These are phyloP conservation scores for Coniochaeta ligniaria DNA, from an alignment of 2,329 filamentous ascomycete species.

Conservation along the genomic window DNA sequence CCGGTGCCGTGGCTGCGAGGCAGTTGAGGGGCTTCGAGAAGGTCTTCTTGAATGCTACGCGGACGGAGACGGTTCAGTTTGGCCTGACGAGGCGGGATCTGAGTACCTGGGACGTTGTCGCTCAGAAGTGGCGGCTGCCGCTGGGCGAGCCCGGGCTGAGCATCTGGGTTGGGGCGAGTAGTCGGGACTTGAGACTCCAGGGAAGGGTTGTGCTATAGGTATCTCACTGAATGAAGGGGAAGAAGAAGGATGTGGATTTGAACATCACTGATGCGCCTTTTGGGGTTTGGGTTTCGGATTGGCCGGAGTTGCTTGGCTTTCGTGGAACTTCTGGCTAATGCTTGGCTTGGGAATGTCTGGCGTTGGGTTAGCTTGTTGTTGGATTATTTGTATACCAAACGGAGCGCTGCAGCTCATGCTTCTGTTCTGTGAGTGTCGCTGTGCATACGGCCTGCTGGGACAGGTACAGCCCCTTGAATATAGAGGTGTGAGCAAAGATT, in stretches of 20 bases:
- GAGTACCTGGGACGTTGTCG: conserved; percentile 56
- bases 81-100: conserved; percentile 55
- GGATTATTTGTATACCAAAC: too few species aligned
- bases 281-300: too few species aligned
- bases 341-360: too few species aligned
- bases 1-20: conserved; percentile 35
- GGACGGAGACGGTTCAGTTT: conserved; percentile 39
- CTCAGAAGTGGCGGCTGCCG: conserved; percentile 53
- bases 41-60: conserved; percentile 37
- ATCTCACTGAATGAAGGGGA: neutral
- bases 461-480: too few species aligned
- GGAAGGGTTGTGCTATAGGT: conserved; percentile 21
- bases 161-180: conserved; percentile 40
- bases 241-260: neutral
- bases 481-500: too few species aligned
- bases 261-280: neutral
- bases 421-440: too few species aligned
- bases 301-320: too few species aligned
- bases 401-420: too few species aligned
- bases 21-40: conserved; percentile 65
- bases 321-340: too few species aligned
- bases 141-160: conserved; percentile 33
- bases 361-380: too few species aligned
- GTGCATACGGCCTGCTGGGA: too few species aligned
- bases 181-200: conserved; percentile 33